phyloP scores from a whole-genome alignment of 139 green algal genomes.

The Mesostigma viride region DNA sequence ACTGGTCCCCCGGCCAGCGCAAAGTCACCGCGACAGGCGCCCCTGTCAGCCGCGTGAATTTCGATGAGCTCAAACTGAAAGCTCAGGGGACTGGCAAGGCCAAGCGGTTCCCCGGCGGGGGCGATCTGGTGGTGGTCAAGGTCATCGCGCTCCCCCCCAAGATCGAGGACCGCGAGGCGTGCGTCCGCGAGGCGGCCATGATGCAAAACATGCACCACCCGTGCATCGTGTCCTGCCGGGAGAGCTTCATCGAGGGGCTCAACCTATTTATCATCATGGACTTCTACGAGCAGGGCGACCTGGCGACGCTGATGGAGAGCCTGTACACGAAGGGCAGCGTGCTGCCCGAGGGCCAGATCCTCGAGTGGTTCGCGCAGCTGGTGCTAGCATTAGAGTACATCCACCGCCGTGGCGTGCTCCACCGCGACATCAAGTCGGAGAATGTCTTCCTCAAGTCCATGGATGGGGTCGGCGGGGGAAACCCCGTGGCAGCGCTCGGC shows the following conservation, averaged over 20 bases:
- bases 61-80: too few relatives aligned
- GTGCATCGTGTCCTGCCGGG: background rate
- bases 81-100: too few relatives aligned
- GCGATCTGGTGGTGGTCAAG: background rate
- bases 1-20: too few relatives aligned
- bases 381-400: constrained; percentile 73
- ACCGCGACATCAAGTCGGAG: constrained; percentile 36
- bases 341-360: constrained; percentile 38
- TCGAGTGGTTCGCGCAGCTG: constrained; percentile 76
- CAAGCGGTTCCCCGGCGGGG: too few relatives aligned
- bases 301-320: constrained; percentile 9
- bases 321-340: background rate
- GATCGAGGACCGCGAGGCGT: background rate
- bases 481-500: constrained; percentile 28
- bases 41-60: too few relatives aligned
- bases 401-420: constrained; percentile 65
- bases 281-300: constrained; percentile 22
- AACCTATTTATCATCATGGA: constrained; percentile 36
- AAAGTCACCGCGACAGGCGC: too few relatives aligned
- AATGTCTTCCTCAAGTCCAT: constrained; percentile 26
- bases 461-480: background rate
- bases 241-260: background rate
- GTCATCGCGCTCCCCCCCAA: background rate
- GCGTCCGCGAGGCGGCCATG: background rate
- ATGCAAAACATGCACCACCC: background rate